phyloP scores from a whole-genome alignment of 2,329 filamentous ascomycete genomes.

The Xylaria sp. region DNA sequence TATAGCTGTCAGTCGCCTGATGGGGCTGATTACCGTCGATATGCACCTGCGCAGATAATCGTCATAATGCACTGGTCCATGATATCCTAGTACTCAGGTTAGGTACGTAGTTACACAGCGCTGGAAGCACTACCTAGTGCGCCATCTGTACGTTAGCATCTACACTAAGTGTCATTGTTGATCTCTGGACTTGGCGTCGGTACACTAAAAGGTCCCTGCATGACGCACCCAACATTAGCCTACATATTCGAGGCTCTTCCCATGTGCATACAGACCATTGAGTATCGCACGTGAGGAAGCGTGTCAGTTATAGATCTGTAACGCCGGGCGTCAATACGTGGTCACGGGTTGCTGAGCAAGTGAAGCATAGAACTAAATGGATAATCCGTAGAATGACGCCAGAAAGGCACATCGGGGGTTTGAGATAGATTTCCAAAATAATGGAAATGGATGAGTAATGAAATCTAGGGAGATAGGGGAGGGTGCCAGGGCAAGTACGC shows the following conservation, averaged over 20 bases:
- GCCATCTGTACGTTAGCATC: background rate
- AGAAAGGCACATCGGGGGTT: too few species aligned
- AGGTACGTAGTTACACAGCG: background rate
- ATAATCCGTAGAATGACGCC: background rate
- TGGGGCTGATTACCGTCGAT: too few species aligned
- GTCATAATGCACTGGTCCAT: too few species aligned
- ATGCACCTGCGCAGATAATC: too few species aligned
- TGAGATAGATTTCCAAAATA: background rate
- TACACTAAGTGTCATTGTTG: background rate
- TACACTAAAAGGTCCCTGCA: slow-evolving; percentile 31
- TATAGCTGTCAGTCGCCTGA: too few species aligned
- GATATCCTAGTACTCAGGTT: too few species aligned
- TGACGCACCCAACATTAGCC: slow-evolving; percentile 16
- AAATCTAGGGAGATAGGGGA: background rate
- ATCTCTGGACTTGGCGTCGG: slow-evolving; percentile 3
- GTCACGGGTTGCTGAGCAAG: background rate
- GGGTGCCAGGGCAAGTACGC: background rate
- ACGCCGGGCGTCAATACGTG: slow-evolving; percentile 5
- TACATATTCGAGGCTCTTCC: slow-evolving; percentile 6
- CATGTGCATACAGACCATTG: slow-evolving; percentile 16
- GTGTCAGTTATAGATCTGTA: slow-evolving; percentile 10
- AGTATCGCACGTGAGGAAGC: slow-evolving; percentile 23
- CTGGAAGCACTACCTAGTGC: background rate
- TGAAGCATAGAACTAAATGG: background rate
- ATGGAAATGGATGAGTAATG: background rate